These are phyloP conservation scores for Tetrahymena borealis DNA, from an alignment of 73 alveolate genomes.

Conservation along the genomic window DNA sequence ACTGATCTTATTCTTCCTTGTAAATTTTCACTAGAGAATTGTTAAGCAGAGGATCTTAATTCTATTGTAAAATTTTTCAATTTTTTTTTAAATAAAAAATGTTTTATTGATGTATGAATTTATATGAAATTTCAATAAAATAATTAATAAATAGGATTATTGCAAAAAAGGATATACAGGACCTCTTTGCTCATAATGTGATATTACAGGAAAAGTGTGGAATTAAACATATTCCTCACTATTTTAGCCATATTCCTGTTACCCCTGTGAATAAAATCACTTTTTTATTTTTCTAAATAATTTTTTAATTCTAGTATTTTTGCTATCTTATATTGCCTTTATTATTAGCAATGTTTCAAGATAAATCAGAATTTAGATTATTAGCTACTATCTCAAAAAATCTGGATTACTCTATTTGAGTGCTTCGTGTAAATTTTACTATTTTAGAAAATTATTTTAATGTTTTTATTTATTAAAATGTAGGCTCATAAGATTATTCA, in stretches of 20 bases:
- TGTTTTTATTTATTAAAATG: background rate
- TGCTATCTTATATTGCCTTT: no score
- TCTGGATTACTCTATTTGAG: background rate
- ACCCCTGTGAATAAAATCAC: background rate
- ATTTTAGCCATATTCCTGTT: background rate
- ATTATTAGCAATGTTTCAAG: no score
- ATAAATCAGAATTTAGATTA: no score
- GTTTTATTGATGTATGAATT: no score
- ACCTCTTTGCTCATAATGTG: background rate
- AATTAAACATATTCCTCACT: background rate
- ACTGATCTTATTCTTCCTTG: background rate
- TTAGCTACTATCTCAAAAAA: no score
- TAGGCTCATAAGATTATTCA: background rate
- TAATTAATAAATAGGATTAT: background rate
- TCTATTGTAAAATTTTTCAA: background rate
- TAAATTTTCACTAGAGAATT: background rate
- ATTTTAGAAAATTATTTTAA: background rate
- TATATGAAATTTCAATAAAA: background rate
- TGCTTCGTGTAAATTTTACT: background rate
- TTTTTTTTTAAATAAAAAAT: no score
- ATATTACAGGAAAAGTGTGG: background rate
- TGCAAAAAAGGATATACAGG: background rate
- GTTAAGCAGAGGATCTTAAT: background rate
- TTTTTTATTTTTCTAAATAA: background rate
- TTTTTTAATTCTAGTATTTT: no score